Conservation (phyloP, 1,139 yeast genomes). For the Taphrina deformans region DNA sequence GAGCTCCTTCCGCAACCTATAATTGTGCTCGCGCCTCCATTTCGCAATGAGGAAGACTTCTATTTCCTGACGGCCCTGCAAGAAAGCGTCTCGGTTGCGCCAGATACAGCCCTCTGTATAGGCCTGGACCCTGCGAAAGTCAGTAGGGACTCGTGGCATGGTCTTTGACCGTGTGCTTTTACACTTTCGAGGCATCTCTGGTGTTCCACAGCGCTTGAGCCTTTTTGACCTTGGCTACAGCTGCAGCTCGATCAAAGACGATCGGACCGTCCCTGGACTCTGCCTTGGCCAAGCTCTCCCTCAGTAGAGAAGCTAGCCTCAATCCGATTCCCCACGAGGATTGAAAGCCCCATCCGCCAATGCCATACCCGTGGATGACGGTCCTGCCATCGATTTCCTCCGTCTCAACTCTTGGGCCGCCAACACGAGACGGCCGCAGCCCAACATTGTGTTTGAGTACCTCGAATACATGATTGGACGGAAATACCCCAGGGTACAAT, state of each 20-base stretch:
- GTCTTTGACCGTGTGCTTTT: no score
- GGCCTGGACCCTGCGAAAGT: constrained; percentile 35
- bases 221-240: constrained; percentile 37
- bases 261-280: background rate
- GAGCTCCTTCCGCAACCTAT: constrained; percentile 38
- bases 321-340: constrained; percentile 25
- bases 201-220: constrained; percentile 40
- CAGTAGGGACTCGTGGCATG: background rate
- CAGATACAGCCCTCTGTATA: constrained; percentile 37
- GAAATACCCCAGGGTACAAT: constrained; percentile 52
- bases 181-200: constrained; percentile 13
- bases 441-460: constrained; percentile 62
- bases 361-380: constrained; percentile 68
- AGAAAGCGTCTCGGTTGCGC: constrained; percentile 38
- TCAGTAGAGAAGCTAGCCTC: background rate
- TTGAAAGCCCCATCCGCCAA: constrained; percentile 75
- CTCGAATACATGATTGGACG: constrained; percentile 41
- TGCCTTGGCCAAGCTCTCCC: background rate
- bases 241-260: constrained; percentile 35
- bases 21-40: constrained; percentile 37
- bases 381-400: constrained; percentile 47
- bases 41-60: constrained; percentile 36
- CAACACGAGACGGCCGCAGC: constrained; percentile 66
- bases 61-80: constrained; percentile 36
- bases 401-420: constrained; percentile 58